These are phyloP conservation scores for Fonsecaea erecta DNA, from an alignment of 2,329 filamentous ascomycete genomes.

Conservation along the genomic window DNA sequence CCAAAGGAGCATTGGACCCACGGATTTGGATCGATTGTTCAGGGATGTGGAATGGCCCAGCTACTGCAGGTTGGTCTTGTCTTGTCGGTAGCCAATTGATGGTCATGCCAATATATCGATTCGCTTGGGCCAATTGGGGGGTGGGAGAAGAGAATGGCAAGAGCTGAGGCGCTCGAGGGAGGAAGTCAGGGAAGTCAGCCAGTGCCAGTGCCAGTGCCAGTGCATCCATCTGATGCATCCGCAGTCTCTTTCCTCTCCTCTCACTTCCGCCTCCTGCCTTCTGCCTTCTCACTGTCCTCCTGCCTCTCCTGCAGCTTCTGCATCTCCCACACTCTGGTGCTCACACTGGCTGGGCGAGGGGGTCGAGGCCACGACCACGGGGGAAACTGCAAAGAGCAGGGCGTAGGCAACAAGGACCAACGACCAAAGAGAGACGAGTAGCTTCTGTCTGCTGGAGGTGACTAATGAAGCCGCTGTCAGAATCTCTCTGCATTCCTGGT, in stretches of 20 bases:
- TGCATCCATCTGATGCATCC: neutral
- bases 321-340: neutral
- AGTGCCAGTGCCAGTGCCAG: too few species aligned
- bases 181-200: too few species aligned
- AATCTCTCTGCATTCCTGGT: constrained; percentile 1
- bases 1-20: constrained; percentile 9
- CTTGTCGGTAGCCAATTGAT: constrained; percentile 30
- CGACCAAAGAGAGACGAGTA: too few species aligned
- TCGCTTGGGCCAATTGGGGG: neutral
- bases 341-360: neutral
- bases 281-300: neutral
- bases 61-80: constrained; percentile 5
- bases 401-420: too few species aligned
- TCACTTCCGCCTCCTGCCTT: neutral
- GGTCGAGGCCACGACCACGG: neutral
- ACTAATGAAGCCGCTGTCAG: constrained; percentile 34
- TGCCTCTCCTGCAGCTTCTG: neutral
- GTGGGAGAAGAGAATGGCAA: neutral
- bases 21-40: constrained; percentile 12
- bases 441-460: constrained; percentile 9
- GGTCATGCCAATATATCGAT: constrained; percentile 20
- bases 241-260: neutral
- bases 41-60: constrained; percentile 17
- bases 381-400: neutral
- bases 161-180: neutral